Conservation (phyloP, 768 basidiomycete genomes). For the Suillus weaverae region DNA sequence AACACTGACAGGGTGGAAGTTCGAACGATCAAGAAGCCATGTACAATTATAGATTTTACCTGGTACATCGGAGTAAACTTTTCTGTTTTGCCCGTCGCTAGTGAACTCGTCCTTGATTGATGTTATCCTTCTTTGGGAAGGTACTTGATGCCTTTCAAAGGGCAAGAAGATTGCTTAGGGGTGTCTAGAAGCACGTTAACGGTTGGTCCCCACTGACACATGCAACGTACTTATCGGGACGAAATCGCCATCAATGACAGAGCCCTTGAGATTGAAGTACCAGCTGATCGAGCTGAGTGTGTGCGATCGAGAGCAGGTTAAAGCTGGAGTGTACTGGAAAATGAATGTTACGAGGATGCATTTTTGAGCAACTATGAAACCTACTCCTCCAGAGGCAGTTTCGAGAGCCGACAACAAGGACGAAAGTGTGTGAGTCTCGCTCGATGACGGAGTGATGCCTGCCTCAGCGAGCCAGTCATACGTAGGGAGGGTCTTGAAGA, state of each 20-base stretch:
- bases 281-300: slow-evolving; percentile 50
- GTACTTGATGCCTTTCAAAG: slow-evolving; percentile 59
- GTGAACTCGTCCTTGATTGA: background rate
- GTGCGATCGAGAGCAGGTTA: slow-evolving; percentile 41
- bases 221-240: slow-evolving; percentile 51
- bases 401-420: slow-evolving; percentile 55
- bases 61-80: background rate
- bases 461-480: slow-evolving; percentile 67
- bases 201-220: background rate
- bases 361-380: slow-evolving; percentile 11
- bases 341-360: background rate
- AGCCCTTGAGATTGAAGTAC: slow-evolving; percentile 67
- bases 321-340: slow-evolving; percentile 46
- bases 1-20: background rate
- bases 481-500: slow-evolving; percentile 72
- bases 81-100: too few species aligned
- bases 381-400: slow-evolving; percentile 49
- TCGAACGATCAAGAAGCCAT: background rate
- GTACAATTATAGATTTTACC: slow-evolving; percentile 1
- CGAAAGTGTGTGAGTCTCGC: slow-evolving; percentile 56
- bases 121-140: slow-evolving; percentile 45
- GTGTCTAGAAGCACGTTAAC: slow-evolving; percentile 41
- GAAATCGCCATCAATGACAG: slow-evolving; percentile 65
- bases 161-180: slow-evolving; percentile 49
- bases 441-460: slow-evolving; percentile 72